phyloP scores from a whole-genome alignment of 73 alveolate species.

The Tetrahymena thermophila region DNA sequence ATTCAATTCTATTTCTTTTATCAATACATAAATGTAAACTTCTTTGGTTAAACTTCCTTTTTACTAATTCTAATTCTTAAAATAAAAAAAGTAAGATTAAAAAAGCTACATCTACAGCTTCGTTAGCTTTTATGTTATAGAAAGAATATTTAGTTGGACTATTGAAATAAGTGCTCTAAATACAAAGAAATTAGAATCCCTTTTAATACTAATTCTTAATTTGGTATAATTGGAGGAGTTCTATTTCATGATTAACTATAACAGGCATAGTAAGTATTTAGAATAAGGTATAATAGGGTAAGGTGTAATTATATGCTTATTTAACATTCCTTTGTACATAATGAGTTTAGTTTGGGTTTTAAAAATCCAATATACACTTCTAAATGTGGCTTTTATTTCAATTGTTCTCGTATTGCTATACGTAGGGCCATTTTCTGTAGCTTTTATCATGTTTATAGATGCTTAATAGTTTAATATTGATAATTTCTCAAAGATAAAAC shows the following conservation, averaged over 20 bases:
- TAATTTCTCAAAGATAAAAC: too few species aligned
- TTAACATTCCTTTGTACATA: background rate
- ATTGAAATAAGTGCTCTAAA: background rate
- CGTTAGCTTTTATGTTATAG: background rate
- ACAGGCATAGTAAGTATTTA: background rate
- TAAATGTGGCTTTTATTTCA: background rate
- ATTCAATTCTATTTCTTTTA: background rate
- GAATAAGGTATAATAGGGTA: background rate
- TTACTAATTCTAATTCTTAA: background rate
- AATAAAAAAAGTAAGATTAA: background rate
- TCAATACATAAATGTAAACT: background rate
- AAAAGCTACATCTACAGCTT: background rate
- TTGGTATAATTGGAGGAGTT: background rate
- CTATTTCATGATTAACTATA: background rate
- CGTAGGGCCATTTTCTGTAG: background rate
- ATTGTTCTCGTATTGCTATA: background rate
- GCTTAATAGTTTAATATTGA: background rate
- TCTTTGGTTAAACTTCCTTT: background rate
- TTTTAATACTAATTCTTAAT: background rate
- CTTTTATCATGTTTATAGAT: background rate
- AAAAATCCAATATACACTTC: background rate
- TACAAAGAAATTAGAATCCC: background rate
- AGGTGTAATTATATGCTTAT: background rate
- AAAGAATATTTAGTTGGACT: background rate
- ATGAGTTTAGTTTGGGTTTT: background rate